Conservation (phyloP, 805 yeast genomes). For the Dipodascopsis uninucleata region DNA sequence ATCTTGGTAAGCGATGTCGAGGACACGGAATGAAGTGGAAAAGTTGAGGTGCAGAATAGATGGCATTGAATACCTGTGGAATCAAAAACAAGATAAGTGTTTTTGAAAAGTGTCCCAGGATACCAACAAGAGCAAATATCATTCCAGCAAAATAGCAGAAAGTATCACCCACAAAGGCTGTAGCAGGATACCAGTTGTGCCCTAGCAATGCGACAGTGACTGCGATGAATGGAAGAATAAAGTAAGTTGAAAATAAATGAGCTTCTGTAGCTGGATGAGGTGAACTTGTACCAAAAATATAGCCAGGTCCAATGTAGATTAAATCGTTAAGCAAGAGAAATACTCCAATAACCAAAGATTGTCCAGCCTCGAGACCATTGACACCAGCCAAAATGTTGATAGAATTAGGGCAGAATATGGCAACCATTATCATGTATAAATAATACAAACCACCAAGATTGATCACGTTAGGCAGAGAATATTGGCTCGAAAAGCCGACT, state of each 20-base stretch:
- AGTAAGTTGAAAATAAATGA: conserved; percentile 74
- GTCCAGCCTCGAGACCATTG: conserved; percentile 96
- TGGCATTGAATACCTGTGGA: conserved; percentile 87
- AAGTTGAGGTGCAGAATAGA: conserved; percentile 89
- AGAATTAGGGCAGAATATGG: conserved; percentile 93
- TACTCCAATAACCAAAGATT: conserved; percentile 71
- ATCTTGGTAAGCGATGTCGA: conserved; percentile 85
- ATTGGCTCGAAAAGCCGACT: background rate
- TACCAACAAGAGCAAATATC: conserved; percentile 97
- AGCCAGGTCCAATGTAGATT: conserved; percentile 52
- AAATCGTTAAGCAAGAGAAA: conserved; percentile 73
- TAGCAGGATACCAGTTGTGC: conserved; percentile 87
- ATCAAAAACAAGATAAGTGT: conserved; percentile 79
- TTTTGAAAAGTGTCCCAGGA: conserved; percentile 92
- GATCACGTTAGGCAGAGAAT: conserved; percentile 43
- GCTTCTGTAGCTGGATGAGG: conserved; percentile 64
- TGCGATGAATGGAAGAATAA: conserved; percentile 82
- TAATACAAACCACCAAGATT: conserved; percentile 82
- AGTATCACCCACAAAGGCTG: conserved; percentile 95
- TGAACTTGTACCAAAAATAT: conserved; percentile 12
- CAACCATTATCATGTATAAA: conserved; percentile 81
- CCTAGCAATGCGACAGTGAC: conserved; percentile 71
- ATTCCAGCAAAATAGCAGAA: conserved; percentile 97
- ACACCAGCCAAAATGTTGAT: conserved; percentile 94
- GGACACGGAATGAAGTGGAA: conserved; percentile 89